Evolutionary conservation across 139 green algal species (phyloP).

Genomic region (Eudorina sp.): DNA sequence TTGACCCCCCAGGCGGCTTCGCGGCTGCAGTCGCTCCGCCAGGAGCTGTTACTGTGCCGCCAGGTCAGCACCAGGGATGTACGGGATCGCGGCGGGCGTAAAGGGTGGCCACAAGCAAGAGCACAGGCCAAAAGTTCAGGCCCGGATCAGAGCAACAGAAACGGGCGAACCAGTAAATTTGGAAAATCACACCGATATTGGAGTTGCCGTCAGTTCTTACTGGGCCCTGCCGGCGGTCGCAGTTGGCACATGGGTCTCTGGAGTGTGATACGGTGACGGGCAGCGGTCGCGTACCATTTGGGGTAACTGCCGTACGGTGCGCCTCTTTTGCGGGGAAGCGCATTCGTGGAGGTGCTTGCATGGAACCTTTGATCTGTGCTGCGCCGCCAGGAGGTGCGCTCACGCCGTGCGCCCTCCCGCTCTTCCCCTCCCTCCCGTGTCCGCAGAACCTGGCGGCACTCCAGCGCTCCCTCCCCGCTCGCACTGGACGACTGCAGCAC

Average conservation of each 20-base stretch:
- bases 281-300: too few relatives aligned
- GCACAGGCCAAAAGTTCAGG: background rate
- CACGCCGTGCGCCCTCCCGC: background rate
- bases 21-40: background rate
- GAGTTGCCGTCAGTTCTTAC: too few relatives aligned
- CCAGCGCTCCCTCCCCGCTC: background rate
- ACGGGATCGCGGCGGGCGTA: background rate
- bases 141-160: background rate
- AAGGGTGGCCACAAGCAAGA: background rate
- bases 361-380: background rate
- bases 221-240: too few relatives aligned
- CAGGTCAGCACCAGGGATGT: background rate
- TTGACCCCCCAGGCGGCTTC: background rate
- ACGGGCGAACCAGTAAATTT: background rate
- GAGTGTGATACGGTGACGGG: too few relatives aligned
- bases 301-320: too few relatives aligned
- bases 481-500: background rate
- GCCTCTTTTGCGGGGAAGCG: background rate
- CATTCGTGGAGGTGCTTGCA: background rate
- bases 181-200: background rate
- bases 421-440: background rate
- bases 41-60: background rate
- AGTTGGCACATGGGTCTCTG: too few relatives aligned
- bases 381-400: too few relatives aligned
- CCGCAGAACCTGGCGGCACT: background rate